Evolutionary conservation across 1,284 basidiomycete species (phyloP).

Genomic region (Meira nashicola): DNA sequence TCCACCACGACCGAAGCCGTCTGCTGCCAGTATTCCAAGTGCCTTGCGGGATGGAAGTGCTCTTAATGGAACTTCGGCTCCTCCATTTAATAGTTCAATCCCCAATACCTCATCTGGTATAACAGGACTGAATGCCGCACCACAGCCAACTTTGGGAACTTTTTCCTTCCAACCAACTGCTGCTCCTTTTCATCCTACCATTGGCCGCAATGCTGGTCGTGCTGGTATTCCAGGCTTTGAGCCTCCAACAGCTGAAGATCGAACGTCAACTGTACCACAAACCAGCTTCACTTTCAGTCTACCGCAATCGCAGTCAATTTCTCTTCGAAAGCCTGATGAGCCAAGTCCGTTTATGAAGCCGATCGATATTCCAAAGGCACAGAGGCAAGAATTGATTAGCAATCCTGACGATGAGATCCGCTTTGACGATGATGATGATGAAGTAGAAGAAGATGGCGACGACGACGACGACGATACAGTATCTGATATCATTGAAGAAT

Average conservation of each 20-base stretch:
- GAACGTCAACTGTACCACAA: conserved; percentile 7
- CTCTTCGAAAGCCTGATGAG: conserved; percentile 26
- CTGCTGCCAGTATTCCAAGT: conserved; percentile 39
- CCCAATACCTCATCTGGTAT: neutral
- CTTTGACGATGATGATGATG: conserved; percentile 8
- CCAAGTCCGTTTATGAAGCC: neutral
- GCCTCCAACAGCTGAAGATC: neutral
- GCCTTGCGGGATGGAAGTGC: conserved; percentile 20
- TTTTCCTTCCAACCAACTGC: conserved; percentile 26
- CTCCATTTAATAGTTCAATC: conserved; percentile 24
- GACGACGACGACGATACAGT: conserved; percentile 33
- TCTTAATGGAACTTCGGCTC: conserved; percentile 16
- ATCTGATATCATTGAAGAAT: conserved; percentile 41
- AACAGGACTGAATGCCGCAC: neutral
- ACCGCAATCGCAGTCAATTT: conserved; percentile 25
- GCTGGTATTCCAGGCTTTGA: conserved; percentile 29
- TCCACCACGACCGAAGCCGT: conserved; percentile 27
- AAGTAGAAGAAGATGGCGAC: conserved; percentile 10
- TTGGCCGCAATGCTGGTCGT: conserved; percentile 21
- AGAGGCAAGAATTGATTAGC: neutral
- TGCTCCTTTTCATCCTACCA: conserved; percentile 33
- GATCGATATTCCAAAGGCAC: neutral
- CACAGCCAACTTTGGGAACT: neutral
- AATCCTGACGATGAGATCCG: neutral
- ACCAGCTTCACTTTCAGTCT: conserved; percentile 15